Conservation (phyloP, 2,329 filamentous ascomycete genomes). For the Pseudophaeomoniella oleicola region DNA sequence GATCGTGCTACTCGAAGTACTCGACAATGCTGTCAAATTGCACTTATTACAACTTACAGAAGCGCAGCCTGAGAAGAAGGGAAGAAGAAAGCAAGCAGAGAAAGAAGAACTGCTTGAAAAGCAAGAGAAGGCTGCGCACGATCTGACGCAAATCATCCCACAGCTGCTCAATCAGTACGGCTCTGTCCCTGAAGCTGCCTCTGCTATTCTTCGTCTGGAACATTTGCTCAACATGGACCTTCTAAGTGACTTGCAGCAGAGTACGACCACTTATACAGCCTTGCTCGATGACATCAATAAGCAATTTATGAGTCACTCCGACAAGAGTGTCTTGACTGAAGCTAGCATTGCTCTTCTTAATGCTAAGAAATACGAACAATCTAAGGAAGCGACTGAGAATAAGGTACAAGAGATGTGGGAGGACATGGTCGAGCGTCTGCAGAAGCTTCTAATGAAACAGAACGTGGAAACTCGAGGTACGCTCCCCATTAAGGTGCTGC, state of each 20-base stretch:
- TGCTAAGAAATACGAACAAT: conserved; percentile 72
- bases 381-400: conserved; percentile 69
- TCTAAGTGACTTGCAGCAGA: conserved; percentile 79
- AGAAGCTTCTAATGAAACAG: conserved; percentile 54
- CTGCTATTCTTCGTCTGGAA: conserved; percentile 71
- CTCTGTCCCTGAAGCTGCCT: conserved; percentile 72
- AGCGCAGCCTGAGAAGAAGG: conserved; percentile 38
- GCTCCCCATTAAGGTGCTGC: conserved; percentile 49
- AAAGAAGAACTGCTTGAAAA: conserved; percentile 51
- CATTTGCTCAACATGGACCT: conserved; percentile 75
- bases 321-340: conserved; percentile 70
- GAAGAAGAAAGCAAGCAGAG: conserved; percentile 42
- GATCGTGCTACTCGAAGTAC: conserved; percentile 68
- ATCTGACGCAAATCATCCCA: conserved; percentile 66
- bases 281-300: conserved; percentile 84
- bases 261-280: conserved; percentile 63
- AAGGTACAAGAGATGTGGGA: conserved; percentile 81
- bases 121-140: conserved; percentile 64
- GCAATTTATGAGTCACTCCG: conserved; percentile 86
- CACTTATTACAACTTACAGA: conserved; percentile 54
- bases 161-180: conserved; percentile 85
- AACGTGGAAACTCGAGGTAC: conserved; percentile 59
- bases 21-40: conserved; percentile 68
- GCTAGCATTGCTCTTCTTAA: conserved; percentile 71
- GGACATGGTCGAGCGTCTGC: conserved; percentile 58